These are phyloP conservation scores for Penicillium sp. DNA, from an alignment of 2,329 filamentous ascomycete genomes.

Conservation along the genomic window DNA sequence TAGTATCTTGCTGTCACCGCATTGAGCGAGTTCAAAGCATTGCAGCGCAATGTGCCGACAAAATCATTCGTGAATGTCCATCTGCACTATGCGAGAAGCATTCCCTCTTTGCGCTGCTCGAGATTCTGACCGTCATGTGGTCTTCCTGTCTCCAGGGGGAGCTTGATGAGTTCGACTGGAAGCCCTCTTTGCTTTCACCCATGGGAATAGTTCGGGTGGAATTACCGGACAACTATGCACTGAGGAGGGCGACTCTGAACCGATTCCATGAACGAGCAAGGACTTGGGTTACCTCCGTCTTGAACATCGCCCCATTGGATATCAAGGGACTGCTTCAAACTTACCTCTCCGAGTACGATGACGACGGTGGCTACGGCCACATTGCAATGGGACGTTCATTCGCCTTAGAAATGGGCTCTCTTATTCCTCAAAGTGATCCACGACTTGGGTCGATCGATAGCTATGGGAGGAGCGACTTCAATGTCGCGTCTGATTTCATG, in stretches of 20 bases:
- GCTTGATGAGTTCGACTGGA: constrained; percentile 88
- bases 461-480: constrained; percentile 73
- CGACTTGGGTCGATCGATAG: constrained; percentile 78
- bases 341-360: constrained; percentile 91
- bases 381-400: constrained; percentile 92
- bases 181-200: constrained; percentile 74
- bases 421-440: constrained; percentile 84
- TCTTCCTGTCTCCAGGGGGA: constrained; percentile 90
- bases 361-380: constrained; percentile 87
- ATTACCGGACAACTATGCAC: constrained; percentile 88
- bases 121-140: constrained; percentile 94
- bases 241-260: constrained; percentile 77
- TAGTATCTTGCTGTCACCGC: constrained; percentile 88
- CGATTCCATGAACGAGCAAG: constrained; percentile 75
- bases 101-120: constrained; percentile 88
- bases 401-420: constrained; percentile 85
- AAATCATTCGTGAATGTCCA: constrained; percentile 80
- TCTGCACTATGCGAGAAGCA: constrained; percentile 87
- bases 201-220: constrained; percentile 80
- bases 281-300: constrained; percentile 75
- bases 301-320: constrained; percentile 85
- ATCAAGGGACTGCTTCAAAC: constrained; percentile 92
- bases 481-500: constrained; percentile 93
- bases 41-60: constrained; percentile 79
- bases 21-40: constrained; percentile 89